Evolutionary conservation across 345 rosid genomes (phyloP), one percentile per base, ranked within the genome.

Genomic region (Clausena lansium): DNA sequence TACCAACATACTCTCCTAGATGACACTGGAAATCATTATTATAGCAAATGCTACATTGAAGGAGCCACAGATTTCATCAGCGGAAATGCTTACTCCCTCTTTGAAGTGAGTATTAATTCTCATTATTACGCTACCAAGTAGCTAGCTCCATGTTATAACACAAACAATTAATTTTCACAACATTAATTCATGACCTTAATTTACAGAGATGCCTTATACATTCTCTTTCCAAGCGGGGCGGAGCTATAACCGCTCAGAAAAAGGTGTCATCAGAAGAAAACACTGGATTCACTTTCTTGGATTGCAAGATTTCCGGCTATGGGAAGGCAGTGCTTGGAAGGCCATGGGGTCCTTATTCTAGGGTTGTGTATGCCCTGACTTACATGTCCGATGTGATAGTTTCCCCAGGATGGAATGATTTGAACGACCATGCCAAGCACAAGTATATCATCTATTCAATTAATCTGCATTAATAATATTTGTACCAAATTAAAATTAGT

Each of bases 61-160:
- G 98, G 98, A 74, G 97, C 90, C 58, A 92, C 97, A 0, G 98
- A 94, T 84, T 91, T 93, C 89, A 85, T 93, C 32, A 88, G 85
- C 65, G 97, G 97, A 78, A 87, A 86, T 70, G 89, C 84, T 9
- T 85, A 89, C 57, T 89, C 97, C 11, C 83, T 91, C 20, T 93
- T 81, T 58, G 92, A 93, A 77, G 97, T 91, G 66, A 80, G 79
- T 86, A 22, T 14, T 3, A 4, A 50, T 62, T 35, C 47, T 36
- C 32, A 47, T 60, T 47, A 25, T n/a, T n/a, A n/a, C n/a, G n/a
- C n/a, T n/a, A n/a, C n/a, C n/a, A n/a, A n/a, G n/a, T n/a, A n/a
- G 10, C 28, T 30, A 19, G 4, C 19, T 50, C 17, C 55, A n/a
- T n/a, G n/a, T n/a, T n/a, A n/a, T n/a, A 15, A 50, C 7, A 50